phyloP scores from a whole-genome alignment of 2,329 filamentous ascomycete genomes.

The Berkeleyomyces basicola region DNA sequence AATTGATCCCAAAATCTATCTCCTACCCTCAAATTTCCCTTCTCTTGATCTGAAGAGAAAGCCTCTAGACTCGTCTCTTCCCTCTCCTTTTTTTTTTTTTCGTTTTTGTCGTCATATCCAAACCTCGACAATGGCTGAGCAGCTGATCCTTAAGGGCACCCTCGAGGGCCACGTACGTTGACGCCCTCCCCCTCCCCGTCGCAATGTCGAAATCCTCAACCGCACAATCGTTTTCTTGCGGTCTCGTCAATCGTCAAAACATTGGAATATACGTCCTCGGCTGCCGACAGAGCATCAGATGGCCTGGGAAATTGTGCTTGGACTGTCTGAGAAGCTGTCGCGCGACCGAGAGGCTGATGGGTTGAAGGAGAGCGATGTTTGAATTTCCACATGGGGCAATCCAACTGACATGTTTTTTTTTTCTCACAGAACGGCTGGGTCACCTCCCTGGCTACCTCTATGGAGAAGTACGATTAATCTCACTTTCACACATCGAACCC shows the following conservation, averaged over 20 bases:
- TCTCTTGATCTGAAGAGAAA: constrained; percentile 14
- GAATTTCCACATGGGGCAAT: constrained; percentile 9
- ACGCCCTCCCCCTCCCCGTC: constrained; percentile 11
- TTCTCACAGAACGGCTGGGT: constrained; percentile 73
- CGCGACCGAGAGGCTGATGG: neutral
- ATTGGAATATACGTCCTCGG: neutral
- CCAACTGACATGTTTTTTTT: constrained; percentile 11
- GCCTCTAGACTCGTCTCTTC: constrained; percentile 15
- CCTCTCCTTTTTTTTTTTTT: constrained; percentile 14
- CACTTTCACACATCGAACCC: neutral
- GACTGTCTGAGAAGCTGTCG: neutral
- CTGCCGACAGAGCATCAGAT: neutral
- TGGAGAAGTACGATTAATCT: constrained; percentile 68
- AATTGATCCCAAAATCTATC: constrained; percentile 13
- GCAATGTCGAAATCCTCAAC: neutral
- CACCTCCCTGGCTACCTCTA: constrained; percentile 92
- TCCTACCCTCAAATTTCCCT: constrained; percentile 12
- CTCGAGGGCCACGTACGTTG: constrained; percentile 82
- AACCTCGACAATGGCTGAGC: constrained; percentile 54
- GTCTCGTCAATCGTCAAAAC: neutral
- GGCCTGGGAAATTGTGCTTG: neutral
- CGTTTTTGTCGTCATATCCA: constrained; percentile 11
- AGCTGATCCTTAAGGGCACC: constrained; percentile 90
- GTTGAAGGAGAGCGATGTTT: constrained; percentile 4
- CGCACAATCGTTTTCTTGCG: neutral